Percentiles rank a stretch among this genome's conserved stretches.
These are phyloP conservation scores for Skeletonema costatum DNA, from an alignment of 108 stramenopile genomes.

Conservation along the genomic window DNA sequence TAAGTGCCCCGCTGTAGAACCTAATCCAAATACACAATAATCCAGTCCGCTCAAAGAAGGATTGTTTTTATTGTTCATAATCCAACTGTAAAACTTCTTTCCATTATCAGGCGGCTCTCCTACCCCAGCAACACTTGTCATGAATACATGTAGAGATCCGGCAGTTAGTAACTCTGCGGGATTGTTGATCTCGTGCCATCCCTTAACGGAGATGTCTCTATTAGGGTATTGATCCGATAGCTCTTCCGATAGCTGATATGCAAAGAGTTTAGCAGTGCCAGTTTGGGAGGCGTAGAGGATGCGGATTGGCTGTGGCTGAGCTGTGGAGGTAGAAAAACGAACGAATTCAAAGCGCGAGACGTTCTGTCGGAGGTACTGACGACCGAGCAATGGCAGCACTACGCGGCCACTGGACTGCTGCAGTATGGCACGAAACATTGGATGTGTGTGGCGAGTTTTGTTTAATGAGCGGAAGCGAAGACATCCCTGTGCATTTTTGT, in stretches of 20 bases:
- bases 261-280: slow-evolving; percentile 94
- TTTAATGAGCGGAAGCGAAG: too few relatives aligned
- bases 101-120: slow-evolving; percentile 86
- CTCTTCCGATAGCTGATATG: slow-evolving; percentile 70
- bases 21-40: slow-evolving; percentile 92
- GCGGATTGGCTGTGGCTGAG: slow-evolving; percentile 23
- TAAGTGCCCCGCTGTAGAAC: slow-evolving; percentile 80
- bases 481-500: background rate
- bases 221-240: slow-evolving; percentile 42
- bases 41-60: slow-evolving; percentile 25
- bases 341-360: background rate
- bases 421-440: slow-evolving; percentile 7
- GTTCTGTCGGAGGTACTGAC: background rate
- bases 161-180: slow-evolving; percentile 30
- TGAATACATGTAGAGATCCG: slow-evolving; percentile 31
- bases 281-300: slow-evolving; percentile 88
- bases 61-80: slow-evolving; percentile 29
- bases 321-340: slow-evolving; percentile 11
- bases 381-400: background rate
- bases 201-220: slow-evolving; percentile 39
- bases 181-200: slow-evolving; percentile 58
- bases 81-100: slow-evolving; percentile 60
- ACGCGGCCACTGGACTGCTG: background rate
- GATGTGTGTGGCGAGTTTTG: background rate
- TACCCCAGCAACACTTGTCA: slow-evolving; percentile 73